Base-by-base conservation (phyloP, 176 grass and related monocot genomes). In the Melocanna baccifera region DNA sequence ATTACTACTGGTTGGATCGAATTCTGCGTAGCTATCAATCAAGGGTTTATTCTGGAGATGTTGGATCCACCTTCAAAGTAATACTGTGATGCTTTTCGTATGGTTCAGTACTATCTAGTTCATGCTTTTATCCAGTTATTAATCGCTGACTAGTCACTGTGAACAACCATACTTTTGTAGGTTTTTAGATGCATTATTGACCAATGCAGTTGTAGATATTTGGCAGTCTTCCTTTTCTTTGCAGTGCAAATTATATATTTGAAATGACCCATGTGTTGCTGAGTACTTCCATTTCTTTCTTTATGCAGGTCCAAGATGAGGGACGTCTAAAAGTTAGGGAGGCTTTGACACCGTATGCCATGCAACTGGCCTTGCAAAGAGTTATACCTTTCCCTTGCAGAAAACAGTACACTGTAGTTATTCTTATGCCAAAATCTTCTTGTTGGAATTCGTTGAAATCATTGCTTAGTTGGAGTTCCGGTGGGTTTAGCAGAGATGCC, bases 1-100 rank as follows among this genome's bases (percentile, higher is more conserved):
- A 99, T 64, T 99, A 99, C 75, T 99, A 96, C 75, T 99, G 96
- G 93, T 84, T 99, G 80, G 96, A 99, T 76, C 68, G 93, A 86
- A 94, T 99, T 83, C 86, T 99, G 40, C 89, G 93, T 69, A 96
- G 96, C 76, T 96, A 99, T 80, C 93, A 99, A 77, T 95, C 93
- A 87, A 96, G 96, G 88, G 75, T 94, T 82, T 99, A 96, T 89
- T 88, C 87, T 73, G 93, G 96, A 48, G 81, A 96, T 83, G 85
- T 99, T 39, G 87, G 93, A 67, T 92, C 84, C 39, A 92, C 96
- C 70, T 96, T 99, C 73, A 39, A 90, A 91, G 93, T 99, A 96
- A 64, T 56, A 69, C 28, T 89, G 36, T 79, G 41, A 41, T 86
- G 20, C 18, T 23, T 34, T 62, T 36, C 3, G 1, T 47, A 8